phyloP scores from a whole-genome alignment of 2,329 filamentous ascomycete species.

The Colletotrichum tanaceti region DNA sequence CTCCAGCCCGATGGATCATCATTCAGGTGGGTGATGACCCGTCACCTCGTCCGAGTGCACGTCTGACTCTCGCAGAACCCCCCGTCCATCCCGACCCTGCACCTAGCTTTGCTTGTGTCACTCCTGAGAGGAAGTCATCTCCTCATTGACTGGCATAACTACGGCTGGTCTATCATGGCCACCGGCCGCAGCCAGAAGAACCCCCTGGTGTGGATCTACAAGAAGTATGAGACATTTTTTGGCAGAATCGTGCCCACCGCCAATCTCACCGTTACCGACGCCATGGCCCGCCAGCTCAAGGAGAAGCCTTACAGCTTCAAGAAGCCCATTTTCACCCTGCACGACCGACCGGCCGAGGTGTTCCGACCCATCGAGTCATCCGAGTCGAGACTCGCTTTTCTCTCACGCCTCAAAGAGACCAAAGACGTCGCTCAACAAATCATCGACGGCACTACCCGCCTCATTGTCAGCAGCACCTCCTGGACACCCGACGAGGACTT shows the following conservation, averaged over 20 bases:
- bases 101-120: conserved; percentile 78
- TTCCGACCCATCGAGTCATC: conserved; percentile 75
- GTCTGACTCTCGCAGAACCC: conserved; percentile 73
- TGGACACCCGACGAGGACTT: conserved; percentile 99
- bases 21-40: conserved; percentile 70
- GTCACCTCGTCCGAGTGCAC: neutral
- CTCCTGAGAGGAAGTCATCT: conserved; percentile 82
- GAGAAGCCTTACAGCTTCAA: conserved; percentile 72
- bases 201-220: conserved; percentile 81
- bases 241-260: conserved; percentile 74
- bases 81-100: conserved; percentile 91
- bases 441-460: conserved; percentile 66
- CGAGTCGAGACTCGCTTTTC: conserved; percentile 65
- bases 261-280: conserved; percentile 89
- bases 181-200: conserved; percentile 68
- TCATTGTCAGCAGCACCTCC: conserved; percentile 93
- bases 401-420: conserved; percentile 74
- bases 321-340: conserved; percentile 76
- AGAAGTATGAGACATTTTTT: conserved; percentile 80
- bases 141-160: conserved; percentile 98
- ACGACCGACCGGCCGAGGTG: conserved; percentile 86
- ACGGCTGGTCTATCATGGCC: conserved; percentile 92
- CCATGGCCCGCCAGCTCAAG: conserved; percentile 82
- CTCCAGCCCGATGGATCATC: conserved; percentile 85
- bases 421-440: conserved; percentile 69